These are phyloP conservation scores for Vanderwaltozyma yarrowii DNA, from an alignment of 805 yeast genomes.

Conservation along the genomic window DNA sequence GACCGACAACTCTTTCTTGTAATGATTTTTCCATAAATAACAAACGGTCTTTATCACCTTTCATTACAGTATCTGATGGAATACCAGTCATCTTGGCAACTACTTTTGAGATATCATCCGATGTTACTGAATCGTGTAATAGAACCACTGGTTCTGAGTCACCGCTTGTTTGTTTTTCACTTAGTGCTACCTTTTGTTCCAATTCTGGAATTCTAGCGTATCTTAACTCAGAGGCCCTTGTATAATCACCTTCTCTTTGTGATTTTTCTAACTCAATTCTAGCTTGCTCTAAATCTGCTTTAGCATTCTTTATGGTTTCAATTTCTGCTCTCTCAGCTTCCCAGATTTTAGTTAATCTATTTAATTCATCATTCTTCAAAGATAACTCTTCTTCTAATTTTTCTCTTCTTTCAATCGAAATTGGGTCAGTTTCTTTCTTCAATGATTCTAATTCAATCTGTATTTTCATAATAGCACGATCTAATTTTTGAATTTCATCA, in stretches of 20 bases:
- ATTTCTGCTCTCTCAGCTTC: conserved; percentile 69
- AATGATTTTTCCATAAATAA: conserved; percentile 77
- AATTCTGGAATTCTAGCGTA: conserved; percentile 79
- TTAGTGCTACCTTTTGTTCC: conserved; percentile 46
- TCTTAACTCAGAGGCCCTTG: conserved; percentile 78
- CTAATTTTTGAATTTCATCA: conserved; percentile 82
- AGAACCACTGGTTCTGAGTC: conserved; percentile 21
- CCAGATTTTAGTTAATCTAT: conserved; percentile 75
- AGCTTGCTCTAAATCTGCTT: conserved; percentile 76
- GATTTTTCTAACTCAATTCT: conserved; percentile 71
- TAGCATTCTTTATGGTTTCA: conserved; percentile 67
- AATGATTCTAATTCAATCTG: conserved; percentile 91
- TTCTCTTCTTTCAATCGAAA: conserved; percentile 70
- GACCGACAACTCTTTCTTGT: conserved; percentile 79
- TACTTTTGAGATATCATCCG: conserved; percentile 89
- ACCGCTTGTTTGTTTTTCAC: conserved; percentile 33
- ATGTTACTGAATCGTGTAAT: conserved; percentile 79
- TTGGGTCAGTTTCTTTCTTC: conserved; percentile 81
- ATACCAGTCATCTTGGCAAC: conserved; percentile 93
- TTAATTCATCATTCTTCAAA: conserved; percentile 52
- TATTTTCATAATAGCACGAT: conserved; percentile 83
- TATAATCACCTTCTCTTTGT: conserved; percentile 80
- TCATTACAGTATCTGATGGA: conserved; percentile 81
- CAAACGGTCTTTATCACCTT: conserved; percentile 88
- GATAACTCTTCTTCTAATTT: conserved; percentile 60